A percentile compares a stretch with the other conserved stretches of the same genome.
Evolutionary conservation across 176 grass and related monocot species (phyloP).

Genomic region (Lolium rigidum): DNA sequence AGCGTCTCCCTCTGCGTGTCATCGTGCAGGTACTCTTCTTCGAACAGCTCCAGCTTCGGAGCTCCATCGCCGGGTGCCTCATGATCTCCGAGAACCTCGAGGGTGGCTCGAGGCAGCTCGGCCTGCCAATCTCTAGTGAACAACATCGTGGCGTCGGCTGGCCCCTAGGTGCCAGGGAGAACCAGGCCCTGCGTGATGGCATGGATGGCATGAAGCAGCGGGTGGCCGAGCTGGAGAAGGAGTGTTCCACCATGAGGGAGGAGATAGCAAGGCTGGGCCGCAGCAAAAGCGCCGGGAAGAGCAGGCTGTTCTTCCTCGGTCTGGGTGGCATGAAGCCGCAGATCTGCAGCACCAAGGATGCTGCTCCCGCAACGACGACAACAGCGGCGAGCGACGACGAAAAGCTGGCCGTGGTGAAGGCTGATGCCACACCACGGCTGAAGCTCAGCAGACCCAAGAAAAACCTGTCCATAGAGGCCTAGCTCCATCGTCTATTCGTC

Average conservation of each 20-base stretch:
- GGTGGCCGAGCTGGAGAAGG: constrained; percentile 79
- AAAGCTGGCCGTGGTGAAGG: constrained; percentile 37
- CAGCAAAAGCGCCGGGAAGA: constrained; percentile 40
- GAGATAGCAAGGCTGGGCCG: constrained; percentile 66
- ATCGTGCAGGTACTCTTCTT: constrained; percentile 89
- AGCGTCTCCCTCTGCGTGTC: constrained; percentile 71
- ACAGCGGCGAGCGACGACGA: constrained; percentile 6
- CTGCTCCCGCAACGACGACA: not conserved
- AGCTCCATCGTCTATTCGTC: not conserved
- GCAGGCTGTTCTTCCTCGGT: constrained; percentile 31
- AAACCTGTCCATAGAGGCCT: constrained; percentile 40
- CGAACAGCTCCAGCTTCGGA: constrained; percentile 84
- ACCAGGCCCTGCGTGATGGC: constrained; percentile 53
- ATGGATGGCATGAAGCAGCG: constrained; percentile 72
- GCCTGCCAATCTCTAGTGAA: constrained; percentile 40
- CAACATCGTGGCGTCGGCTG: constrained; percentile 41
- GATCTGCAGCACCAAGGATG: constrained; percentile 56
- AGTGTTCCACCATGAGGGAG: constrained; percentile 66
- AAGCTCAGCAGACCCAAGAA: constrained; percentile 58
- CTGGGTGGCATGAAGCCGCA: constrained; percentile 39
- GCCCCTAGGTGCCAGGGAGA: constrained; percentile 53
- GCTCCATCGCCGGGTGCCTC: constrained; percentile 70
- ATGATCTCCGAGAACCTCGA: constrained; percentile 74
- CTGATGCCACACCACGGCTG: constrained; percentile 36
- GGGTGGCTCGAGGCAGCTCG: constrained; percentile 47